Evolutionary conservation across 177 flowering plant species (phyloP), one percentile per base, ranked within the genome.

Genomic region (Vitis hybrid): DNA sequence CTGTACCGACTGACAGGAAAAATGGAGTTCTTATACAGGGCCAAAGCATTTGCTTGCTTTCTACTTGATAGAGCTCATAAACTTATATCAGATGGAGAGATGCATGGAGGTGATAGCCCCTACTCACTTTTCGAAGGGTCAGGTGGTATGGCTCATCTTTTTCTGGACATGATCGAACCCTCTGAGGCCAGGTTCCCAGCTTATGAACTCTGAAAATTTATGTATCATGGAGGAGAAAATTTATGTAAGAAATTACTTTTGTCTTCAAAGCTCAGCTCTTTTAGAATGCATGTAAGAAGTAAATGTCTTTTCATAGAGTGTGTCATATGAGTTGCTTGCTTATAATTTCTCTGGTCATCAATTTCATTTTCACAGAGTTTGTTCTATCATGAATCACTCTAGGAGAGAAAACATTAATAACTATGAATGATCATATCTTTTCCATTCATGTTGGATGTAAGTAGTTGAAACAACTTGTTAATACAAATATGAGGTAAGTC

Each of bases 51-150:
- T 80, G 79, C 91, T 66, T 82, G 86, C 72, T 91, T 93, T 75
- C 89, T 93, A 3, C 87, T 82, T n/a, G 91, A 89, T 70, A 78
- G 76, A 74, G 89, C 87, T 57, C 82, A 77, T n/a, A 73, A 67
- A 56, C 87, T 89, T 45, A 89, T 87, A 13, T 79, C 87, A 10
- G 80, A 76, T 34, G 89, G 91, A 45, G 66, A 73, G 59, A 89
- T 93, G 93, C 92, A 88, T 62, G 87, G 93, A 45, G 98, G 98
- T 56, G 95, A 93, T 79, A 75, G 68, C 34, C 90, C 97, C 1
- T 87, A 79, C 79, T 93, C 98, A 0, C 71, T 93, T 60, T 91
- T 91, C 69, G 97, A 93, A 88, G 98, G 98, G 15, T 34, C 83
- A 4, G 95, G 87, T 52, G 97, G 98, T 45, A 78, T 87, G 91